These are phyloP conservation scores for Pseudopithomyces chartarum DNA, from an alignment of 2,329 filamentous ascomycete genomes.

Conservation along the genomic window DNA sequence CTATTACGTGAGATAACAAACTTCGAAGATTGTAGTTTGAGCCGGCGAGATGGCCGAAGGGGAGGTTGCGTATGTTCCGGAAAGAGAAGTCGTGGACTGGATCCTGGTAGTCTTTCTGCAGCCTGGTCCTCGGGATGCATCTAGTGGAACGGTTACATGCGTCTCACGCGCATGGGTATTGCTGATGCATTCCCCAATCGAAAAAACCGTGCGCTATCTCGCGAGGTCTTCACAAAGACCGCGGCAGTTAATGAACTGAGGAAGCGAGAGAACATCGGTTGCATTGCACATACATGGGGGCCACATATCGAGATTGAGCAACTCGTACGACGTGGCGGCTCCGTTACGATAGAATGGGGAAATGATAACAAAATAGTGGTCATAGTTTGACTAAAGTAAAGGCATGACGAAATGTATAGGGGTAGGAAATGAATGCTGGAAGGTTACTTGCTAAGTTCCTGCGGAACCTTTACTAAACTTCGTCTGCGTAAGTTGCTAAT, in stretches of 20 bases:
- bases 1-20: constrained; percentile 5
- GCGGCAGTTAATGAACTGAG: neutral
- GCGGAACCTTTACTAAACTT: neutral
- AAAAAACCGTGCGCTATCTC: neutral
- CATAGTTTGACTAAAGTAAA: neutral
- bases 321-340: neutral
- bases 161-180: constrained; percentile 3
- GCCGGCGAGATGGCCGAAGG: neutral
- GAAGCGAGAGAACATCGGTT: neutral
- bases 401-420: neutral
- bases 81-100: neutral
- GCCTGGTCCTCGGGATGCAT: constrained; percentile 4
- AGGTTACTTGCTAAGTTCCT: too few species aligned
- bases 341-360: neutral
- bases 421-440: neutral
- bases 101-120: neutral
- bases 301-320: neutral
- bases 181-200: neutral
- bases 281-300: neutral
- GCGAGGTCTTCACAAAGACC: neutral
- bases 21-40: neutral
- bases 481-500: constrained; percentile 8
- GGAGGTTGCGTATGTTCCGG: constrained; percentile 1
- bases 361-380: neutral
- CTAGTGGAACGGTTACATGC: constrained; percentile 13